Percentiles rank a stretch among this genome's conserved stretches.
Evolutionary conservation across 306 rosid species (phyloP).

Genomic region (Styphnolobium japonicum): DNA sequence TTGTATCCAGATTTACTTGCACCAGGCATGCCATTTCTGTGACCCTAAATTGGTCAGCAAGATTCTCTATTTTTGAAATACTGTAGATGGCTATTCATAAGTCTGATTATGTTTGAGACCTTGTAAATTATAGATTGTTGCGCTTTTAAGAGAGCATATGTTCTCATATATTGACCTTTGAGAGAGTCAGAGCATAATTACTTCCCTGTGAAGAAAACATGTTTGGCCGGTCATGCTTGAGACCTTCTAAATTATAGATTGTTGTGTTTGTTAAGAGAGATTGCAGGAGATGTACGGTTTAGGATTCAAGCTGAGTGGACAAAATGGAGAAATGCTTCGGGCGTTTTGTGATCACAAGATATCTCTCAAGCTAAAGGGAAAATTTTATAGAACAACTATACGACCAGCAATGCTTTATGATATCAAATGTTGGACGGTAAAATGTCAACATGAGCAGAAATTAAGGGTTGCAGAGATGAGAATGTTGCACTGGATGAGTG

Average conservation of each 20-base stretch:
- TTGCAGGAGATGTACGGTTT: too few species aligned
- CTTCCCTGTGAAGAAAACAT: background rate
- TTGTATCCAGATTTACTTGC: background rate
- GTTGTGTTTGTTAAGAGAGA: background rate
- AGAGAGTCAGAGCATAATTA: conserved; percentile 2
- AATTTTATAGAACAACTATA: too few species aligned
- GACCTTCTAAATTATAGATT: background rate
- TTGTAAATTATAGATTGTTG: conserved; percentile 2
- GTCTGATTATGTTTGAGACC: background rate
- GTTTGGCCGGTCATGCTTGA: background rate
- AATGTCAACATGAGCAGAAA: too few species aligned
- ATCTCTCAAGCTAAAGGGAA: too few species aligned
- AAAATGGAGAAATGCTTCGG: too few species aligned
- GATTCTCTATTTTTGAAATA: background rate
- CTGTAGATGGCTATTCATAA: background rate
- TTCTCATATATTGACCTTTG: background rate
- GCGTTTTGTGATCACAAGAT: too few species aligned
- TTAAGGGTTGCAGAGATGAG: too few species aligned
- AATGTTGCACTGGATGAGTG: too few species aligned
- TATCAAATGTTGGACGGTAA: too few species aligned
- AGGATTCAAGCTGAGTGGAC: too few species aligned
- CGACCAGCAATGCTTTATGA: too few species aligned
- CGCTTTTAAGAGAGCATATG: background rate
- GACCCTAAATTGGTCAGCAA: conserved; percentile 7
- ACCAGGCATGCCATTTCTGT: conserved; percentile 13